Evolutionary conservation across 192 early-diverging fungal species (phyloP).

Genomic region (Backusella luteola): DNA sequence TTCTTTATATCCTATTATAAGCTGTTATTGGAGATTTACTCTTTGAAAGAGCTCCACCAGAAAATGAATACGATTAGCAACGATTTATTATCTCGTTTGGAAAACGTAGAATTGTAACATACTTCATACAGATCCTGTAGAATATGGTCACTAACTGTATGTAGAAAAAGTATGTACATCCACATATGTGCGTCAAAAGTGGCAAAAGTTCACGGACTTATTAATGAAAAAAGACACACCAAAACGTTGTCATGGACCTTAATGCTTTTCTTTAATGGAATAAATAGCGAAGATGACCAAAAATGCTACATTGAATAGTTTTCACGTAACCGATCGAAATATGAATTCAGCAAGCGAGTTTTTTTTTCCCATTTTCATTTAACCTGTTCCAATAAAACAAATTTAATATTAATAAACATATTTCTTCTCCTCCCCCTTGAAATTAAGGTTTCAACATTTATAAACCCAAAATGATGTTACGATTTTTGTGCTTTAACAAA

Average conservation of each 20-base stretch:
- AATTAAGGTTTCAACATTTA: background rate
- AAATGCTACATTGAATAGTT: background rate
- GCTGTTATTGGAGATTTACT: too few relatives aligned
- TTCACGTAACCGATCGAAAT: background rate
- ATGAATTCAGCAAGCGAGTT: background rate
- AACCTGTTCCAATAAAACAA: too few relatives aligned
- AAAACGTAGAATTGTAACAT: too few relatives aligned
- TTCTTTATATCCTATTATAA: background rate
- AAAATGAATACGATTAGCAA: background rate
- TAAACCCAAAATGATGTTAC: background rate
- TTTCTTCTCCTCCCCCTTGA: background rate
- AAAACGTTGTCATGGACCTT: background rate
- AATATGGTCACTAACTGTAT: background rate
- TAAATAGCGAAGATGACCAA: background rate
- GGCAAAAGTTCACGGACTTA: too few relatives aligned
- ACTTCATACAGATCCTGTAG: too few relatives aligned
- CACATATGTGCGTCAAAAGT: background rate
- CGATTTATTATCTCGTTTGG: background rate
- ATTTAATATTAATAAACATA: too few relatives aligned
- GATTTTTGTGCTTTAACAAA: background rate
- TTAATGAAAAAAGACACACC: background rate
- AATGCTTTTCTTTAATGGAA: background rate
- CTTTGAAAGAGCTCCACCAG: too few relatives aligned
- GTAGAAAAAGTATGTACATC: background rate
- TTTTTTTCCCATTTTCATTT: background rate